Percentiles rank a stretch among this genome's conserved stretches.
phyloP scores from a whole-genome alignment of 2,329 filamentous ascomycete genomes.

The Thielaviopsis musarum region DNA sequence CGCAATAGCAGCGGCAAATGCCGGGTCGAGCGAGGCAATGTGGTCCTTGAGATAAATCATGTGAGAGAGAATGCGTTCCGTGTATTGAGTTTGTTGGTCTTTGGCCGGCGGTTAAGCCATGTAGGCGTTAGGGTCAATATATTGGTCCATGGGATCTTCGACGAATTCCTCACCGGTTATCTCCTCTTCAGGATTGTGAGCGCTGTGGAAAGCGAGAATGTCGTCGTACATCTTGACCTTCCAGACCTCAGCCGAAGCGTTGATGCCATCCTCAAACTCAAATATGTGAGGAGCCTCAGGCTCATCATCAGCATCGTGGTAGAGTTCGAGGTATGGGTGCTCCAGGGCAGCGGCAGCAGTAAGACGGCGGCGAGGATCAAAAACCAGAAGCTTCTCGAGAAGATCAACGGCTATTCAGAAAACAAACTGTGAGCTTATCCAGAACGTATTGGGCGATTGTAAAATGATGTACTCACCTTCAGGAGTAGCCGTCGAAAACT shows the following conservation, averaged over 20 bases:
- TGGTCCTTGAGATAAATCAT: background rate
- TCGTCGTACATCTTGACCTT: constrained; percentile 95
- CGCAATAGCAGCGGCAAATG: constrained; percentile 3
- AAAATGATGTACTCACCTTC: constrained; percentile 38
- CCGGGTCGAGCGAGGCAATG: constrained; percentile 2
- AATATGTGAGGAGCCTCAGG: constrained; percentile 94
- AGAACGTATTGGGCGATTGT: constrained; percentile 7
- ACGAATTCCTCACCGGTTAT: constrained; percentile 6
- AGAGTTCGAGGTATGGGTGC: constrained; percentile 87
- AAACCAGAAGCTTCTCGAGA: constrained; percentile 92
- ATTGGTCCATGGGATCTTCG: constrained; percentile 7
- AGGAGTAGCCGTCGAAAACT: constrained; percentile 91
- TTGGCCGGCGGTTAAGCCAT: constrained; percentile 7
- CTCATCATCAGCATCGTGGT: constrained; percentile 95
- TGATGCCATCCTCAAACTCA: constrained; percentile 97
- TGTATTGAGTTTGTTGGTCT: constrained; percentile 6
- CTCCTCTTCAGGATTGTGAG: constrained; percentile 33
- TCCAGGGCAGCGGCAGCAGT: constrained; percentile 71
- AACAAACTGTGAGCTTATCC: background rate
- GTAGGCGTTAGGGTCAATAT: constrained; percentile 10
- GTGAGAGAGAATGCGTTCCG: background rate
- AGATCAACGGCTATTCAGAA: constrained; percentile 60
- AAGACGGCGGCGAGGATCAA: constrained; percentile 92
- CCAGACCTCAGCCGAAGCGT: constrained; percentile 97
- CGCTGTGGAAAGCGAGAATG: constrained; percentile 95